Conservation (phyloP, 169 alveolate genomes). For the Plasmodium malariae region DNA sequence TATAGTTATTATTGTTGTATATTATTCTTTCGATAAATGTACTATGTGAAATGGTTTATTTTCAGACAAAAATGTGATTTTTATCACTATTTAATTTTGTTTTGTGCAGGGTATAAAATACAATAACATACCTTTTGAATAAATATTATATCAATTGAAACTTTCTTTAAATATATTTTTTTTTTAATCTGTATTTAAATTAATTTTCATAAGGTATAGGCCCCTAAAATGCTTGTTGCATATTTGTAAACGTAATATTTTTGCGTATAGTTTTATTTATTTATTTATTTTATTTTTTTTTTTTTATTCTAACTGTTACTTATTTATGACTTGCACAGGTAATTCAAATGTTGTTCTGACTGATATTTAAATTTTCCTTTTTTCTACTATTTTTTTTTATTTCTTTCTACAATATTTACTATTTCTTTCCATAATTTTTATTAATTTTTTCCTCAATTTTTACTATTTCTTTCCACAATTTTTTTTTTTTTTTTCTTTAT, state of each 20-base stretch:
- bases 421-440: not conserved
- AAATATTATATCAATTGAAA: not conserved
- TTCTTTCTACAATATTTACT: not conserved
- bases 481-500: not conserved
- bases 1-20: not conserved
- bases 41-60: not conserved
- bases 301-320: too few relatives aligned
- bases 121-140: not conserved
- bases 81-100: too few relatives aligned
- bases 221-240: too few relatives aligned
- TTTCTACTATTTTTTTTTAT: too few relatives aligned
- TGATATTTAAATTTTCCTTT: too few relatives aligned
- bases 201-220: too few relatives aligned
- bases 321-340: too few relatives aligned
- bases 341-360: too few relatives aligned
- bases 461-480: not conserved
- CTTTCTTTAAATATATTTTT: conserved; percentile 2
- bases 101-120: not conserved
- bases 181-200: conserved; percentile 18
- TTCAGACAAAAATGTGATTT: not conserved
- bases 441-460: not conserved
- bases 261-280: too few relatives aligned
- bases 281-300: conserved; percentile 9
- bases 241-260: too few relatives aligned
- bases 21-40: conserved; percentile 9